Evolutionary conservation across 2,329 filamentous ascomycete genomes (phyloP).

Genomic region (Hypoxylon sp.): DNA sequence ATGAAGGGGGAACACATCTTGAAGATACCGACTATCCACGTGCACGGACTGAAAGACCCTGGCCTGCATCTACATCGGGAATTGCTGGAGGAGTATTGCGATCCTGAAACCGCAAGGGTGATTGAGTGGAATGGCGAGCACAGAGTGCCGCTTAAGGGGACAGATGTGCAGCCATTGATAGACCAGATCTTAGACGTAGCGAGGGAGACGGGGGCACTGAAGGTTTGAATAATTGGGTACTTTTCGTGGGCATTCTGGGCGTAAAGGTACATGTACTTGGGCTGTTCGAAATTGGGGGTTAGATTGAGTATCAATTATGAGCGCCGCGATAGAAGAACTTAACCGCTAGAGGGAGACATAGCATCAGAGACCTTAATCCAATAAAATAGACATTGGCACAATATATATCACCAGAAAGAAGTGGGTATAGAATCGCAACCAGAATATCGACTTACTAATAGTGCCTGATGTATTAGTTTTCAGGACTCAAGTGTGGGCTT

Average conservation of each 20-base stretch:
- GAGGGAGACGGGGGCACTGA: slow-evolving; percentile 58
- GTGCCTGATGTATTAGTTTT: background rate
- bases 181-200: slow-evolving; percentile 66
- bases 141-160: slow-evolving; percentile 75
- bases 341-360: background rate
- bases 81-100: slow-evolving; percentile 71
- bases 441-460: background rate
- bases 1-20: slow-evolving; percentile 61
- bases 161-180: slow-evolving; percentile 72
- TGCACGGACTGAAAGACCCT: slow-evolving; percentile 73
- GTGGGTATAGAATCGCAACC: background rate
- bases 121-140: slow-evolving; percentile 82
- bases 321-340: background rate
- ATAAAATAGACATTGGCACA: background rate
- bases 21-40: slow-evolving; percentile 73
- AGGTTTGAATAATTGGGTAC: slow-evolving; percentile 10
- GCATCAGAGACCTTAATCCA: background rate
- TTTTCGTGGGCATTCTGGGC: background rate
- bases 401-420: background rate
- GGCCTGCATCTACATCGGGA: slow-evolving; percentile 70
- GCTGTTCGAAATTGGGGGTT: background rate
- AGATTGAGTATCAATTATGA: background rate
- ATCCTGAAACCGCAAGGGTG: slow-evolving; percentile 64
- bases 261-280: background rate
- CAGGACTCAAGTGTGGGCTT: too few relatives aligned